Evolutionary conservation across 768 basidiomycete species (phyloP).

Genomic region (Tulasnella sp.): DNA sequence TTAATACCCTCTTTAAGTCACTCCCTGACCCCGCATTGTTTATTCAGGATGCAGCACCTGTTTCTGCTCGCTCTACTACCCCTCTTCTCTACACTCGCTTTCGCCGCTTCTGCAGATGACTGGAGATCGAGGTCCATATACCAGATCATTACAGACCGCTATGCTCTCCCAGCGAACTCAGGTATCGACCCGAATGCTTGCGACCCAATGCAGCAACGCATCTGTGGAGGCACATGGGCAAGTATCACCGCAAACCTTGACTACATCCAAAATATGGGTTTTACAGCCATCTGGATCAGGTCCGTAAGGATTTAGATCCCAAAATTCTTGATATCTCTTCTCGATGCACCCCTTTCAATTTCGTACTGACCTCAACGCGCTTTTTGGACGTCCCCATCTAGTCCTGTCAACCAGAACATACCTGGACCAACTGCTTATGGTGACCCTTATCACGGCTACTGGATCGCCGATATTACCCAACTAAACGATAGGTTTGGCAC

Average conservation of each 20-base stretch:
- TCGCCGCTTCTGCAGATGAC: constrained; percentile 54
- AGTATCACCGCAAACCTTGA: constrained; percentile 65
- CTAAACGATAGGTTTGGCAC: constrained; percentile 65
- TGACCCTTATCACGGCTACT: constrained; percentile 79
- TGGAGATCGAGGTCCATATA: constrained; percentile 73
- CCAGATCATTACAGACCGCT: constrained; percentile 72
- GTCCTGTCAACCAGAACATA: constrained; percentile 69
- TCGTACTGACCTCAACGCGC: neutral
- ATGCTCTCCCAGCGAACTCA: constrained; percentile 48
- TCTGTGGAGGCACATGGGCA: constrained; percentile 78
- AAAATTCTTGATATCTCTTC: no score
- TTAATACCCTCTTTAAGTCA: neutral
- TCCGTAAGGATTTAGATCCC: no score
- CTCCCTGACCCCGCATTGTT: neutral
- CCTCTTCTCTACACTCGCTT: constrained; percentile 24
- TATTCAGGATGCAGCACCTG: constrained; percentile 8
- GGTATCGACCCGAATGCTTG: constrained; percentile 38
- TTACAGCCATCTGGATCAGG: constrained; percentile 18
- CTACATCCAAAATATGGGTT: constrained; percentile 46
- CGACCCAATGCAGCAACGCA: constrained; percentile 47
- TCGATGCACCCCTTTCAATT: neutral
- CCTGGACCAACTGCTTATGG: constrained; percentile 60
- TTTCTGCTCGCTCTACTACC: constrained; percentile 19
- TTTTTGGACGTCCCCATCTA: constrained; percentile 27
- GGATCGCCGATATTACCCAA: constrained; percentile 54